These are phyloP conservation scores for Aquilaria sinensis DNA, from an alignment of 345 rosid genomes.

Conservation along the genomic window DNA sequence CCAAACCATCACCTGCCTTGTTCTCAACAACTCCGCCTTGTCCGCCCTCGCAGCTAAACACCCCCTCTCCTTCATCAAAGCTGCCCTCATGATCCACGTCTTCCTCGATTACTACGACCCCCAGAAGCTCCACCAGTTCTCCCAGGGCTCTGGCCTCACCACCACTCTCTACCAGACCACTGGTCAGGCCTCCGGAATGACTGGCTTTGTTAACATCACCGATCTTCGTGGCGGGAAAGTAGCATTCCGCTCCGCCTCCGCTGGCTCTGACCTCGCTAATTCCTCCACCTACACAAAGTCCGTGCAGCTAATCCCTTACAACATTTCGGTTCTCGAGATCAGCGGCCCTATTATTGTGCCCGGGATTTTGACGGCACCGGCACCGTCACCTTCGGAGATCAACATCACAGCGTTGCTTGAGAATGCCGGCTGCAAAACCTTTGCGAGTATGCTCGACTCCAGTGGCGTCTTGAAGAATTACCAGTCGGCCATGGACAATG, in stretches of 20 bases:
- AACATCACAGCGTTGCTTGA: conserved; percentile 75
- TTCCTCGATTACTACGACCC: conserved; percentile 86
- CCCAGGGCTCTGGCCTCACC: conserved; percentile 62
- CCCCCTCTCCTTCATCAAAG: conserved; percentile 73
- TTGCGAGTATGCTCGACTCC: conserved; percentile 44
- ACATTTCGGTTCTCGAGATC: conserved; percentile 69
- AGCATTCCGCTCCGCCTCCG: conserved; percentile 69
- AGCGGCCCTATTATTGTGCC: conserved; percentile 64
- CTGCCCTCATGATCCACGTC: conserved; percentile 61
- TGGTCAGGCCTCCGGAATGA: conserved; percentile 78
- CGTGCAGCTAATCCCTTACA: conserved; percentile 75
- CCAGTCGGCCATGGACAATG: conserved; percentile 52
- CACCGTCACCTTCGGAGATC: conserved; percentile 46
- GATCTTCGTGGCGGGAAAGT: conserved; percentile 60
- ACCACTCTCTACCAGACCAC: conserved; percentile 95
- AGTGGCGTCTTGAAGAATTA: conserved; percentile 81
- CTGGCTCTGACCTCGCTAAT: conserved; percentile 58
- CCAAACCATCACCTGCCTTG: conserved; percentile 66
- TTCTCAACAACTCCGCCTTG: conserved; percentile 78
- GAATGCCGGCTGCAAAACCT: conserved; percentile 86
- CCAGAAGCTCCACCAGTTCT: conserved; percentile 67
- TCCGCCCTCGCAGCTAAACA: conserved; percentile 51
- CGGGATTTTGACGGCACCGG: conserved; percentile 53
- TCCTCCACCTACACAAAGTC: conserved; percentile 67
- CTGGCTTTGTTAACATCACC: conserved; percentile 85